phyloP scores from a whole-genome alignment of 2,329 filamentous ascomycete species.

The Alternaria metachromatica region DNA sequence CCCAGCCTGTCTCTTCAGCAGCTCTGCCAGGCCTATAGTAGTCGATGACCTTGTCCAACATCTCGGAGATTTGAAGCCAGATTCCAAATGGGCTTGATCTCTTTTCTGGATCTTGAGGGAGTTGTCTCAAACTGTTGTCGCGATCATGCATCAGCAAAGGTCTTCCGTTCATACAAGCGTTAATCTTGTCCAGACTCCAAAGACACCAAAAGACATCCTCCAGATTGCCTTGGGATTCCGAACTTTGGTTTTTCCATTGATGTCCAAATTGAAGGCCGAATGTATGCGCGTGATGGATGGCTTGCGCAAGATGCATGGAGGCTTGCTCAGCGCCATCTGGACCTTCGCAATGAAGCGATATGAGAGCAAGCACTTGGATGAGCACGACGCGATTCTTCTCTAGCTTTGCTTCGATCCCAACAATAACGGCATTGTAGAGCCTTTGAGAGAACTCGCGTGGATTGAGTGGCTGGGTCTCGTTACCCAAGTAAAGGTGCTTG shows the following conservation, averaged over 20 bases:
- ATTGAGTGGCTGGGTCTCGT: conserved; percentile 41
- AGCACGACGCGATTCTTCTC: conserved; percentile 56
- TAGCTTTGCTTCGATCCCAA: conserved; percentile 50
- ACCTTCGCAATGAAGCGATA: conserved; percentile 57
- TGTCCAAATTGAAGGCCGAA: conserved; percentile 56
- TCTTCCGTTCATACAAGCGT: conserved; percentile 56
- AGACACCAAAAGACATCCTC: conserved; percentile 59
- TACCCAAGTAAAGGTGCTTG: conserved; percentile 48
- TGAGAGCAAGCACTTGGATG: conserved; percentile 55
- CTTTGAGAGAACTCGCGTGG: conserved; percentile 55
- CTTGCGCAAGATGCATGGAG: conserved; percentile 56
- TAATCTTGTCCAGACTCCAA: conserved; percentile 58
- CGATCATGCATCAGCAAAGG: conserved; percentile 57
- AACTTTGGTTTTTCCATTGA: conserved; percentile 49
- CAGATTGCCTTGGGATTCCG: conserved; percentile 47
- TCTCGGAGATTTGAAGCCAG: conserved; percentile 54
- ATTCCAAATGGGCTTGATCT: conserved; percentile 57
- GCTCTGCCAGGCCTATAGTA: conserved; percentile 55
- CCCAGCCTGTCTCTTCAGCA: conserved; percentile 54
- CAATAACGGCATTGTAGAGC: conserved; percentile 52
- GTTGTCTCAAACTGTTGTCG: conserved; percentile 54
- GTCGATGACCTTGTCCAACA: conserved; percentile 56
- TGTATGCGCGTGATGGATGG: conserved; percentile 59
- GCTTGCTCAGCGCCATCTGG: conserved; percentile 56
- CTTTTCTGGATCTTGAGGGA: conserved; percentile 52